Evolutionary conservation across 495 filamentous ascomycete species (phyloP), one percentile per base, ranked within the genome.

Genomic region (Chlorociboria aeruginascens): DNA sequence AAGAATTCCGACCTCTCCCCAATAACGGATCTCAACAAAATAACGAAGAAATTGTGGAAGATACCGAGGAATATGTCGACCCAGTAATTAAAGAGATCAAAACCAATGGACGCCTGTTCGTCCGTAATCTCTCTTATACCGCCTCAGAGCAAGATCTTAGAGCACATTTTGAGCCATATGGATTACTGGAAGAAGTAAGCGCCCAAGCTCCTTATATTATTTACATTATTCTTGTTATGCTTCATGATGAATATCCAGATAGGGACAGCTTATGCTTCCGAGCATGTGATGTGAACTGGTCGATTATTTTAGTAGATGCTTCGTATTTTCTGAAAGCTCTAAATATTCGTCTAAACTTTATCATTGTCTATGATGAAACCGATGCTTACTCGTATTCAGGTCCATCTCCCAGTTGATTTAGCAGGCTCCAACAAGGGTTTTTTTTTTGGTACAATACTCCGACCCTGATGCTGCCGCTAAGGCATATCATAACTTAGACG

Each of bases 231-330:
- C 40, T 42, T 41, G 43, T 50, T 50, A 55, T 58, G 63, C 74
- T 71, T 67, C 61, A 72, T 89, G 90, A 96, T 96, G 90, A 96
- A 82, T 66, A 77, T 77, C 83, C 83, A 79, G 90, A 95, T 97
- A 97, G 92, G 92, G 92, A 96, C 90, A 97, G 75, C 89, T 84
- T 79, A 96, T 92, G 81, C 79, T 82, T 44, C 51, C 35, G 36
- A 52, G 71, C 67, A 71, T 69, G 49, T 75, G 74, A 76, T 73
- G 74, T 65, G 68, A 74, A 67, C 69, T 72, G 72, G 72, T 67
- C 70, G 66, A 68, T 63, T 71, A 75, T 78, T 77, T 77, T 78
- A 76, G 73, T 78, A 78, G 74, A 76, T 78, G 68, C 72, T 73
- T 67, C 58, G 67, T 66, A 46, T 49, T 59, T 61, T 58, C 40